phyloP scores from a whole-genome alignment of 2,329 filamentous ascomycete species.

The Hirsutella minnesotensis region DNA sequence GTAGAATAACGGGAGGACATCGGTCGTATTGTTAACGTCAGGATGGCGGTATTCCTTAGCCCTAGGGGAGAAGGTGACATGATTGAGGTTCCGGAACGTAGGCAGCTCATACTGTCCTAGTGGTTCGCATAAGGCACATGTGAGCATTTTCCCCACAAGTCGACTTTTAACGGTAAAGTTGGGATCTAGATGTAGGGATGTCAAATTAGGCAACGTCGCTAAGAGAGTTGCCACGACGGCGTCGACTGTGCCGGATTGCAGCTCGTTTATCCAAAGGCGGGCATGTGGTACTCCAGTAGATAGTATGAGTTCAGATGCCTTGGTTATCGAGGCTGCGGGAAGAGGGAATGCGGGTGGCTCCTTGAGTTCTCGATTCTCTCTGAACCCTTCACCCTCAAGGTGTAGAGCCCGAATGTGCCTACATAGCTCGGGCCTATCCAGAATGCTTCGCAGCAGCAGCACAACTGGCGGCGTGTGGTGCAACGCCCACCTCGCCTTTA shows the following conservation, averaged over 20 bases:
- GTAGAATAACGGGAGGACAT: conserved; percentile 4
- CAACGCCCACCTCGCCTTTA: background rate
- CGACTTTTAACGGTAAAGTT: conserved; percentile 1
- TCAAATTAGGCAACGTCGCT: conserved; percentile 2
- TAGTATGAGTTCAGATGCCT: background rate
- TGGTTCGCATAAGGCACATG: conserved; percentile 1
- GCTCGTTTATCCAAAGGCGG: background rate
- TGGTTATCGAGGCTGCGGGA: background rate
- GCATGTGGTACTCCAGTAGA: background rate
- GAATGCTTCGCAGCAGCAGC: conserved; percentile 1
- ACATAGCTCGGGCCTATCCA: background rate
- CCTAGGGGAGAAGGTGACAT: background rate
- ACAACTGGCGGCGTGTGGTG: background rate
- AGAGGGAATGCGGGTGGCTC: background rate
- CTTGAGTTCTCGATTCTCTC: background rate
- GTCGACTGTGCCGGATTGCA: conserved; percentile 1
- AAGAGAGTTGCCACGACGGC: conserved; percentile 4
- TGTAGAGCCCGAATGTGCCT: background rate
- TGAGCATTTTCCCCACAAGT: background rate
- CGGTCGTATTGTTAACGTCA: conserved; percentile 1
- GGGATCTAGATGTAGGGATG: background rate
- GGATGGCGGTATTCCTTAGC: background rate
- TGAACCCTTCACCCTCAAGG: background rate
- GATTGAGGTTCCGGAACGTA: background rate
- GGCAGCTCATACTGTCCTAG: background rate